Conservation (phyloP, 768 basidiomycete species). For the Sporobolomyces phaffii region DNA sequence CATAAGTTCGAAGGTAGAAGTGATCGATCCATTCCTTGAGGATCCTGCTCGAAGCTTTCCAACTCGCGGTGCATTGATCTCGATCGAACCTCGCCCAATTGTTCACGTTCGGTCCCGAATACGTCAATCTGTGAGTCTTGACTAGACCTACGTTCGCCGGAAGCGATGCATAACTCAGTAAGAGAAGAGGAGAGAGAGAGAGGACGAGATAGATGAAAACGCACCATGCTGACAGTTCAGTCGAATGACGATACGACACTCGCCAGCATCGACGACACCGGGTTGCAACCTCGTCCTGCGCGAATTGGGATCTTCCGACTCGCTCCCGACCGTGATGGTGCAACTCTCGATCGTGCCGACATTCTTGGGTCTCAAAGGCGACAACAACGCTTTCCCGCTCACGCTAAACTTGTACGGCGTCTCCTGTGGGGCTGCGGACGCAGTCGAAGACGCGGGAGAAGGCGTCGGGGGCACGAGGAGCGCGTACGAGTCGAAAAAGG, state of each 20-base stretch:
- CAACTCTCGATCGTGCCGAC: constrained; percentile 23
- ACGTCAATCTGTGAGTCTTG: constrained; percentile 36
- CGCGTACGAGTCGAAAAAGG: constrained; percentile 25
- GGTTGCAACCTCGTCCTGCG: background rate
- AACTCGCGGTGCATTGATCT: background rate
- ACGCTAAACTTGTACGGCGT: constrained; percentile 21
- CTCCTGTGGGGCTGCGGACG: background rate
- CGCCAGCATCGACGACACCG: constrained; percentile 16
- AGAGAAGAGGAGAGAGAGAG: background rate
- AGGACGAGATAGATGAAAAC: background rate
- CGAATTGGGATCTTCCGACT: constrained; percentile 2
- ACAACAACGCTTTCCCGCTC: constrained; percentile 23
- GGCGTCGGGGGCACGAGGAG: no score
- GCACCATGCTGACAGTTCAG: constrained; percentile 32
- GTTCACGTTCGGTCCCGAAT: constrained; percentile 19
- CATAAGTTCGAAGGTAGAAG: constrained; percentile 19
- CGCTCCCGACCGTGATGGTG: background rate
- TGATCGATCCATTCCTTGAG: constrained; percentile 36
- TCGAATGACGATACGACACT: constrained; percentile 29
- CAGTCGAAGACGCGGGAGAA: no score
- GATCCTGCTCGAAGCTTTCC: constrained; percentile 23
- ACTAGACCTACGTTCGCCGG: constrained; percentile 18
- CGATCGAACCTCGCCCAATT: constrained; percentile 27
- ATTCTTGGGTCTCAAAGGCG: constrained; percentile 20
- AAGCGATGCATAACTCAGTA: no score